phyloP scores from a whole-genome alignment of 2,329 filamentous ascomycete species.

The Zymoseptoria brevis region DNA sequence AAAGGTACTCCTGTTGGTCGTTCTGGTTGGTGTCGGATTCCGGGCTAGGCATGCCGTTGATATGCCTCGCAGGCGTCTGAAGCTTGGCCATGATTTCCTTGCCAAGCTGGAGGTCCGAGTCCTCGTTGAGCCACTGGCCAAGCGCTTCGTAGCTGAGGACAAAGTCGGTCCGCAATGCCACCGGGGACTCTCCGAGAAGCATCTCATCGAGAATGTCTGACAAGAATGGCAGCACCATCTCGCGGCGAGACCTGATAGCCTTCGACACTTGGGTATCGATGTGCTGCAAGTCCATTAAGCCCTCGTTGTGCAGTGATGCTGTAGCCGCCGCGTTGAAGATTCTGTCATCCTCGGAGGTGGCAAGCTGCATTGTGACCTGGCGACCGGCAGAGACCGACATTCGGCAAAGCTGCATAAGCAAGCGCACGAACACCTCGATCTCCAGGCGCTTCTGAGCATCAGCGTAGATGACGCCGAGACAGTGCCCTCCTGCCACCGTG shows the following conservation, averaged over 20 bases:
- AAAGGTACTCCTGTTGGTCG: slow-evolving; percentile 88
- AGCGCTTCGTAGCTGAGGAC: slow-evolving; percentile 72
- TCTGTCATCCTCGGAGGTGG: slow-evolving; percentile 49
- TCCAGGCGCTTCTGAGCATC: slow-evolving; percentile 50
- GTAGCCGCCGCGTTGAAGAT: slow-evolving; percentile 57
- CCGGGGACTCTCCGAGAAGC: slow-evolving; percentile 67
- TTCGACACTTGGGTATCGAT: slow-evolving; percentile 60
- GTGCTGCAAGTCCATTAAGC: slow-evolving; percentile 52
- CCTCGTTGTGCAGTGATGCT: slow-evolving; percentile 51
- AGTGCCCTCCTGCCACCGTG: slow-evolving; percentile 45
- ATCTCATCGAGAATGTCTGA: slow-evolving; percentile 70
- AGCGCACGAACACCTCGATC: slow-evolving; percentile 54
- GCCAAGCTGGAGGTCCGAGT: slow-evolving; percentile 57
- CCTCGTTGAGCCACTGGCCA: slow-evolving; percentile 71
- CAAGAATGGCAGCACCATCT: slow-evolving; percentile 69
- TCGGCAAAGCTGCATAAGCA: slow-evolving; percentile 55
- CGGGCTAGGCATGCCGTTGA: slow-evolving; percentile 49
- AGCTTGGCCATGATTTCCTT: slow-evolving; percentile 64
- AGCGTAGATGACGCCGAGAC: slow-evolving; percentile 42
- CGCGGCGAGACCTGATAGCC: slow-evolving; percentile 62
- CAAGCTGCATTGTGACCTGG: slow-evolving; percentile 44
- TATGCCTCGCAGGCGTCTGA: slow-evolving; percentile 49
- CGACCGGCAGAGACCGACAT: slow-evolving; percentile 51
- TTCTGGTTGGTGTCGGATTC: slow-evolving; percentile 53
- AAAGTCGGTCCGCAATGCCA: slow-evolving; percentile 77